phyloP scores from a whole-genome alignment of 1,284 basidiomycete species.

The Exobasidium cylindrosporum region DNA sequence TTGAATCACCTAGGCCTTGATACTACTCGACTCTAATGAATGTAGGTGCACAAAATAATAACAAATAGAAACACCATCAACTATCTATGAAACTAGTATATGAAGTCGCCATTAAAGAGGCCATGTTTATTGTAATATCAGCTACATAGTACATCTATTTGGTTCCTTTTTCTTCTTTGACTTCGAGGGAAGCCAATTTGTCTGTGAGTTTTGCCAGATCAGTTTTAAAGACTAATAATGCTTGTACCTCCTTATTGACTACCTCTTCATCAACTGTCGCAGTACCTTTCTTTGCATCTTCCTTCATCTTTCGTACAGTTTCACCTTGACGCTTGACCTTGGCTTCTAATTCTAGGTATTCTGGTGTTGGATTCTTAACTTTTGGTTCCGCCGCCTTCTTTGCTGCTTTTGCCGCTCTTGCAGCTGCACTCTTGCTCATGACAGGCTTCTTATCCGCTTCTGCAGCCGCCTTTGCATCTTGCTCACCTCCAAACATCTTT shows the following conservation, averaged over 20 bases:
- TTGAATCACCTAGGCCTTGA: neutral
- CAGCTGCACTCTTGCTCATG: constrained; percentile 50
- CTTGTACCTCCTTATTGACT: constrained; percentile 1
- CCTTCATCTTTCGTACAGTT: constrained; percentile 27
- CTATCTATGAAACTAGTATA: neutral
- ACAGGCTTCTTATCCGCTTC: constrained; percentile 24
- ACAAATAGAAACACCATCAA: neutral
- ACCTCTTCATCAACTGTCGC: neutral
- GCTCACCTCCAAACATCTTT: constrained; percentile 71
- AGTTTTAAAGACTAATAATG: constrained; percentile 17
- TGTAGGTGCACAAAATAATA: neutral
- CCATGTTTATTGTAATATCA: neutral
- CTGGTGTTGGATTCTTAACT: constrained; percentile 45
- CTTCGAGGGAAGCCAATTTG: constrained; percentile 24
- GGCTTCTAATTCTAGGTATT: constrained; percentile 34
- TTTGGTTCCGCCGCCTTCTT: constrained; percentile 34
- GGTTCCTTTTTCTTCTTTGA: constrained; percentile 15
- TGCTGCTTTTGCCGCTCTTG: constrained; percentile 48
- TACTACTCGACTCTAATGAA: neutral
- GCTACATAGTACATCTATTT: too few relatives aligned
- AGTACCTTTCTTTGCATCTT: constrained; percentile 7
- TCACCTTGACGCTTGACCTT: constrained; percentile 40
- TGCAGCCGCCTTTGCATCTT: constrained; percentile 50
- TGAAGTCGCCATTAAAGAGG: neutral
- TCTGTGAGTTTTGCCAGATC: constrained; percentile 27